These are phyloP conservation scores for Venturia effusa DNA, from an alignment of 2,329 filamentous ascomycete species.

Conservation along the genomic window DNA sequence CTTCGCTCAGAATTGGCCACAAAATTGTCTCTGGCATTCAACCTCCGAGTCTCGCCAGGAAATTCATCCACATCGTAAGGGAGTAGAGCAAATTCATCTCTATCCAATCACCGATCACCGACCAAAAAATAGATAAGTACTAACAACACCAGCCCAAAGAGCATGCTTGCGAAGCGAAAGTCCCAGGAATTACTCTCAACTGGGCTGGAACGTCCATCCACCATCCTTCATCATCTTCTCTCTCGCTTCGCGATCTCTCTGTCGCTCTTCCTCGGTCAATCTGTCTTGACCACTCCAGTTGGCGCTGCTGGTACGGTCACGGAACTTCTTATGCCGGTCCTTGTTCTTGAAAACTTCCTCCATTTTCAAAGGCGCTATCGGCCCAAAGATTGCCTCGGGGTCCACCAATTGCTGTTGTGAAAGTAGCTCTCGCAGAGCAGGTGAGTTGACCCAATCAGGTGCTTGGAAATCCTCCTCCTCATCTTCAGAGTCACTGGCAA, in stretches of 20 bases:
- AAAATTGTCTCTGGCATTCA: neutral
- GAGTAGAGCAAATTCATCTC: neutral
- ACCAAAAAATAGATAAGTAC: neutral
- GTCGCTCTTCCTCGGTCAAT: slow-evolving; percentile 79
- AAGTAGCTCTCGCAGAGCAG: slow-evolving; percentile 65
- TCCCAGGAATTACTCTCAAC: neutral
- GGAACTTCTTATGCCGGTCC: slow-evolving; percentile 76
- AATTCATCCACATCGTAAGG: neutral
- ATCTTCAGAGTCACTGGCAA: slow-evolving; percentile 88
- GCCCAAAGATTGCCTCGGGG: slow-evolving; percentile 76
- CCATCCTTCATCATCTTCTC: slow-evolving; percentile 73
- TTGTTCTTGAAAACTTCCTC: slow-evolving; percentile 95
- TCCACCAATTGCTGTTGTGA: slow-evolving; percentile 77
- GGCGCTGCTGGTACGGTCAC: slow-evolving; percentile 82
- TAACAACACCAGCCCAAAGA: neutral
- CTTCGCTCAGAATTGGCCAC: neutral
- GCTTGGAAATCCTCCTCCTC: slow-evolving; percentile 53
- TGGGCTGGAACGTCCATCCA: slow-evolving; percentile 58
- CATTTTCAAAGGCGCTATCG: slow-evolving; percentile 79
- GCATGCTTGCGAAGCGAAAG: neutral
- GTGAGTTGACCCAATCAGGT: slow-evolving; percentile 81
- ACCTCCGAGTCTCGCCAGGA: neutral
- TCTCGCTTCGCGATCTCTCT: slow-evolving; percentile 66
- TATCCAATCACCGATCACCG: neutral
- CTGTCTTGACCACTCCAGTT: slow-evolving; percentile 81